Base-by-base conservation (phyloP, 768 basidiomycete species). In the Tulasnella sp. region DNA sequence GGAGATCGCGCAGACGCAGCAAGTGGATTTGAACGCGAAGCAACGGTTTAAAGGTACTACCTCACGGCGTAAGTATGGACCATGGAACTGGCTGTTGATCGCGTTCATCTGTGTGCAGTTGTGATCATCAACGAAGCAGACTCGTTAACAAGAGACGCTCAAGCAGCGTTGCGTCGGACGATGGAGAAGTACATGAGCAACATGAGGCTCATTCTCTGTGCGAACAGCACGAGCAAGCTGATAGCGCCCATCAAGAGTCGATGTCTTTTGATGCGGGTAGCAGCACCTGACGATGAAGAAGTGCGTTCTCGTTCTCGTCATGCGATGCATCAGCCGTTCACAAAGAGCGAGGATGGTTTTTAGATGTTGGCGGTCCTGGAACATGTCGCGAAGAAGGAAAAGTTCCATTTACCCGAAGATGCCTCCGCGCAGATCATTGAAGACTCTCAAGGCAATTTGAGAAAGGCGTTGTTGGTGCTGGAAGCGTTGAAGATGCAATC, bases 181-280 rank as follows among this genome's bases (percentile, higher is more conserved):
- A 99, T 98, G 96, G 96, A 99, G 79, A 98, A 98, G 81, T 98
- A 96, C 83, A 98, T 97, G 91, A 88, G 90, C 47, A 99, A 98
- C 79, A 87, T 99, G 87, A 88, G 96, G 35, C 90, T 99, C 77
- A 96, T 99, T 76, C 85, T 99, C 0, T 98, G 95, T 78, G 95
- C 95, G 26, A 95, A 95, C 80, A 94, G 92, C 78, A 98, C 96
- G 3, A 91, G 91, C 78, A 90, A 90, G 75, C 89, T 99, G 69
- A 98, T 99, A 78, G 94, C 95, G 0, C 96, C 96, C 5, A 99
- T 99, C 78, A 90, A 92, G 79, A 94, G 92, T 85, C 88, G 96
- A 73, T 98, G 97, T 82, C 83, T 99, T 47, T 84, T 99, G 37
- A 87, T 99, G 77, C 88, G 96, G 62, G 95, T 99, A 8, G 92